Conservation (phyloP, 768 basidiomycete genomes). For the Suillus cothurnatus region DNA sequence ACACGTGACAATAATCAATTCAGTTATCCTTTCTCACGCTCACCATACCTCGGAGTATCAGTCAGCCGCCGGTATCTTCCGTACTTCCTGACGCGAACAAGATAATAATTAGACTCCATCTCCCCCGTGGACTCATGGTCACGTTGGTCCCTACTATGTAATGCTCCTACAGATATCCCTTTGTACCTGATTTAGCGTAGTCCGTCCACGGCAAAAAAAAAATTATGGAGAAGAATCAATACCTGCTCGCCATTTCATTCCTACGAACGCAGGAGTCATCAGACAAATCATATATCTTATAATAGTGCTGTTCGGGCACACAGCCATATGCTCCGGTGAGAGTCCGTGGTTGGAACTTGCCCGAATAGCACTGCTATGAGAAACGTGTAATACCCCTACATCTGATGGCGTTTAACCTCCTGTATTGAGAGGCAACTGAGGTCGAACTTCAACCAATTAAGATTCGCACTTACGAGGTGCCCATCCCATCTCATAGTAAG, state of each 20-base stretch:
- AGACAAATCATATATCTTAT: slow-evolving; percentile 5
- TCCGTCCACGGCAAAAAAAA: background rate
- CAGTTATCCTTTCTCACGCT: slow-evolving; percentile 9
- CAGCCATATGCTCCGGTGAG: slow-evolving; percentile 13
- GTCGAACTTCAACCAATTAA: background rate
- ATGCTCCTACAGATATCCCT: background rate
- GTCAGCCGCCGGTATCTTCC: background rate
- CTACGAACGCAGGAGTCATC: slow-evolving; percentile 1
- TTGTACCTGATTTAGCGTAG: slow-evolving; percentile 3
- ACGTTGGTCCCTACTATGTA: background rate
- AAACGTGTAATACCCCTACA: background rate
- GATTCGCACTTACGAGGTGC: slow-evolving; percentile 40
- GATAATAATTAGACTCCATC: background rate
- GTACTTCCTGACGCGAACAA: background rate
- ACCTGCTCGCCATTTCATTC: background rate
- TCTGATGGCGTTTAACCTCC: slow-evolving; percentile 5
- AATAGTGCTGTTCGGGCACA: slow-evolving; percentile 16
- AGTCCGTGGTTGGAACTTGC: slow-evolving; percentile 13
- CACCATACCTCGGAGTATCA: background rate
- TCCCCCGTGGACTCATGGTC: background rate
- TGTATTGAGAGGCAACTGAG: background rate
- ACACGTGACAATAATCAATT: background rate
- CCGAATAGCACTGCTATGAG: slow-evolving; percentile 14
- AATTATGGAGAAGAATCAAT: background rate
- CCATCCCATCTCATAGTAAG: slow-evolving; percentile 80